A percentile compares a stretch with the other conserved stretches of the same genome.
These are phyloP conservation scores for Encephalitozoon romaleae DNA, from an alignment of 371 early-diverging fungal genomes.

Conservation along the genomic window DNA sequence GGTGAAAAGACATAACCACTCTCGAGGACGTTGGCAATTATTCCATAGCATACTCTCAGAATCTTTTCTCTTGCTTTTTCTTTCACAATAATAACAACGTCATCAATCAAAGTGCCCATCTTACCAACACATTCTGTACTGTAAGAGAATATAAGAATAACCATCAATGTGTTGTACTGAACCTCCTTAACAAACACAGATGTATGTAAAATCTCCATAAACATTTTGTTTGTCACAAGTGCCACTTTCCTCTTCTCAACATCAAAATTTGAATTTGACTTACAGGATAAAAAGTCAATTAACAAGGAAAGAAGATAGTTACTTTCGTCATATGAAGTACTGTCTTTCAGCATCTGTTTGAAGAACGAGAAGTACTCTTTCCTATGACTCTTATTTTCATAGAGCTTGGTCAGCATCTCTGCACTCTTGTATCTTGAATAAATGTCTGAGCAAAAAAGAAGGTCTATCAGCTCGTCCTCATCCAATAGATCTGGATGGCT, in stretches of 20 bases:
- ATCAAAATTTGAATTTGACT: conserved; percentile 16
- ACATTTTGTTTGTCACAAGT: conserved; percentile 25
- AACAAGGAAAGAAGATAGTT: conserved; percentile 47
- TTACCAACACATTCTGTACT: background rate
- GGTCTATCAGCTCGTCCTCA: conserved; percentile 35
- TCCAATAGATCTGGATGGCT: conserved; percentile 1
- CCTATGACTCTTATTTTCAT: conserved; percentile 23
- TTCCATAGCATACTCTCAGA: conserved; percentile 25
- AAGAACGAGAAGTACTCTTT: conserved; percentile 40
- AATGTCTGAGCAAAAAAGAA: conserved; percentile 29
- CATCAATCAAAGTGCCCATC: background rate
- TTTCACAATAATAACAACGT: conserved; percentile 14
- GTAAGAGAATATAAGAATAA: conserved; percentile 53
- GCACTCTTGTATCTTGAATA: conserved; percentile 48
- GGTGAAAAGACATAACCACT: conserved; percentile 5
- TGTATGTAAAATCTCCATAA: conserved; percentile 26
- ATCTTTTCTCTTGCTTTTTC: conserved; percentile 35
- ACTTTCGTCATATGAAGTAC: conserved; percentile 36
- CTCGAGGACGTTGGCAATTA: conserved; percentile 23
- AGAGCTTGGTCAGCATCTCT: conserved; percentile 43
- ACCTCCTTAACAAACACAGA: conserved; percentile 40
- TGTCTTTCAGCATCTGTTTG: conserved; percentile 34
- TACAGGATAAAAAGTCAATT: conserved; percentile 28
- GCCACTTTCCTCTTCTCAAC: conserved; percentile 31
- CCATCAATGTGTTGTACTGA: conserved; percentile 49